phyloP scores from a whole-genome alignment of 2,329 filamentous ascomycete genomes.

The Bipolaris oryzae region DNA sequence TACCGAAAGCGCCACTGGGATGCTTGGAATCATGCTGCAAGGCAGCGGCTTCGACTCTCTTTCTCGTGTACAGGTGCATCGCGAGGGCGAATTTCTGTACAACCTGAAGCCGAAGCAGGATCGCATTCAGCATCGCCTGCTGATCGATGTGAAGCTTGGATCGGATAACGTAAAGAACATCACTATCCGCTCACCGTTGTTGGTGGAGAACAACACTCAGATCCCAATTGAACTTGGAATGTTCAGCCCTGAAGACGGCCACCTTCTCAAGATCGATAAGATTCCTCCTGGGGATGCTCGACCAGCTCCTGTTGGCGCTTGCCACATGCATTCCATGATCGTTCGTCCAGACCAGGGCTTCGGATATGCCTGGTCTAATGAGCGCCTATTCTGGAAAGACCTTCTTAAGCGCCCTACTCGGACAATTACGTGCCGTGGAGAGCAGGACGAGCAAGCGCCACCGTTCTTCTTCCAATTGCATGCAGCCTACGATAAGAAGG shows the following conservation, averaged over 20 bases:
- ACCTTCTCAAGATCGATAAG: slow-evolving; percentile 97
- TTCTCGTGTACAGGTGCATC: slow-evolving; percentile 84
- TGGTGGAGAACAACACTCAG: slow-evolving; percentile 95
- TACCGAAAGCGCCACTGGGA: slow-evolving; percentile 78
- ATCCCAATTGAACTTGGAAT: slow-evolving; percentile 94
- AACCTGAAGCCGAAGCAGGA: slow-evolving; percentile 86
- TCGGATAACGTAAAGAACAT: slow-evolving; percentile 97
- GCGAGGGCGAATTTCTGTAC: slow-evolving; percentile 94
- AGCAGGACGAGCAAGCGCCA: slow-evolving; percentile 74
- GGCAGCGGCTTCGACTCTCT: slow-evolving; percentile 93
- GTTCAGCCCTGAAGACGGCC: slow-evolving; percentile 83
- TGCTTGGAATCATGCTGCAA: slow-evolving; percentile 83
- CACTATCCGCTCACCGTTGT: slow-evolving; percentile 86
- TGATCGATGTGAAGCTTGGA: slow-evolving; percentile 91
- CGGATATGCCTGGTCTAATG: slow-evolving; percentile 92
- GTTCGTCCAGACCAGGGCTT: slow-evolving; percentile 94
- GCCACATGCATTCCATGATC: slow-evolving; percentile 85
- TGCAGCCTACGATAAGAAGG: slow-evolving; percentile 80
- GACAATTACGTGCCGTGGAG: slow-evolving; percentile 86
- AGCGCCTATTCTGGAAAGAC: slow-evolving; percentile 91
- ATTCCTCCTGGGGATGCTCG: slow-evolving; percentile 89
- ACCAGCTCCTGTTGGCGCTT: slow-evolving; percentile 89
- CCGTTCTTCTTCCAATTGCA: slow-evolving; percentile 98
- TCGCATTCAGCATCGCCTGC: slow-evolving; percentile 81
- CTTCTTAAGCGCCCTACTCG: slow-evolving; percentile 81